Conservation (phyloP, 306 rosid genomes). For the Coriaria nepalensis region DNA sequence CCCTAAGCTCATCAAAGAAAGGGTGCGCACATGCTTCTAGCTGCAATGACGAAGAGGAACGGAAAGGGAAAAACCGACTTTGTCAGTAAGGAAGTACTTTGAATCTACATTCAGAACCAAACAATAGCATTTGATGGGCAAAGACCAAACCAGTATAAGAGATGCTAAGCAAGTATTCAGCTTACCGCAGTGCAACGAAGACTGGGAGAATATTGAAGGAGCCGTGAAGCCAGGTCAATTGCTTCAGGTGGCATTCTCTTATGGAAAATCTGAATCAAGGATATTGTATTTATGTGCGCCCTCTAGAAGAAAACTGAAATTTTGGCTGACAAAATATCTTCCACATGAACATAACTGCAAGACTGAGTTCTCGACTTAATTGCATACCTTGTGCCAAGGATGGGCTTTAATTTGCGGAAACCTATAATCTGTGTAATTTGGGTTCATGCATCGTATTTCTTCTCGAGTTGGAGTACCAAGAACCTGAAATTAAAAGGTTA, state of each 20-base stretch:
- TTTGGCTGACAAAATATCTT: neutral
- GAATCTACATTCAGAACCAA: no score
- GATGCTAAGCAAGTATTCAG: conserved; percentile 15
- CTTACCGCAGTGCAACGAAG: conserved; percentile 88
- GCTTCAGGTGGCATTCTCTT: conserved; percentile 97
- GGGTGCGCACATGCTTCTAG: conserved; percentile 90
- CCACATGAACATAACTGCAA: neutral
- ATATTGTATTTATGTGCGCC: conserved; percentile 8
- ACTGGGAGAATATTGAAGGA: conserved; percentile 94
- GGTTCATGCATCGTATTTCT: conserved; percentile 95
- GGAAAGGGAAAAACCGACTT: neutral
- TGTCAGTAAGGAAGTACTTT: conserved; percentile 1
- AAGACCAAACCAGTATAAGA: neutral
- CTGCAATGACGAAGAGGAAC: conserved; percentile 28
- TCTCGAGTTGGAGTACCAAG: conserved; percentile 97
- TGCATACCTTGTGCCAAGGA: conserved; percentile 90
- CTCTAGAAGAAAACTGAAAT: conserved; percentile 5
- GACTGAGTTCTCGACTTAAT: neutral
- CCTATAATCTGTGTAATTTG: conserved; percentile 75
- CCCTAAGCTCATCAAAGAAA: conserved; percentile 90
- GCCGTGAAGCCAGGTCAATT: conserved; percentile 92
- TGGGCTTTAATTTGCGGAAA: conserved; percentile 95
- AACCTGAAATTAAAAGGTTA: conserved; percentile 34
- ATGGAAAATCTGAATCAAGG: conserved; percentile 61
- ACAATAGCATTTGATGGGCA: no score